Conservation (phyloP, 345 rosid species). For the Schrenkiella parvula region DNA sequence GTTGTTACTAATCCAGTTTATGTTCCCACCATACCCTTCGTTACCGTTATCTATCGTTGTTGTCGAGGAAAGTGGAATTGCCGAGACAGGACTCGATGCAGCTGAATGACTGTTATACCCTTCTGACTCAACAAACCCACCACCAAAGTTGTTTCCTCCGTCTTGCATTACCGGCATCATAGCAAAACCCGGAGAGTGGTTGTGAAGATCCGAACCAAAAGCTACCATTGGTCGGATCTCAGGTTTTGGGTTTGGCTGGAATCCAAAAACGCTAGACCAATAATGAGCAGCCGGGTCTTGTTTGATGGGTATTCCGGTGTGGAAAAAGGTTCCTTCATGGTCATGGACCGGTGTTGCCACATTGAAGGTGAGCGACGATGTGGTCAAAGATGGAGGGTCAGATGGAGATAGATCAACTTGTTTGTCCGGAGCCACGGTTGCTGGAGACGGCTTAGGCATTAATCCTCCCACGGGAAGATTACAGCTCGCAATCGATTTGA, state of each 20-base stretch:
- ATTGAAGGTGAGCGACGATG: slow-evolving; percentile 44
- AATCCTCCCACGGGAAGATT: slow-evolving; percentile 86
- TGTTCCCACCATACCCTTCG: slow-evolving; percentile 45
- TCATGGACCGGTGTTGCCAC: slow-evolving; percentile 41
- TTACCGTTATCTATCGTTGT: slow-evolving; percentile 24
- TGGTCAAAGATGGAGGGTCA: slow-evolving; percentile 41
- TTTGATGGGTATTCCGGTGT: slow-evolving; percentile 62
- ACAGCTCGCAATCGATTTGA: slow-evolving; percentile 76
- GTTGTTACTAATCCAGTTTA: slow-evolving; percentile 40
- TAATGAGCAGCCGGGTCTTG: slow-evolving; percentile 51
- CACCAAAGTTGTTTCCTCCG: slow-evolving; percentile 31
- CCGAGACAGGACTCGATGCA: slow-evolving; percentile 12
- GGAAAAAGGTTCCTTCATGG: slow-evolving; percentile 31
- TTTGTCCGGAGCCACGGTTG: background rate
- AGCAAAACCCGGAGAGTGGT: slow-evolving; percentile 6
- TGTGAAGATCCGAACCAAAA: slow-evolving; percentile 23
- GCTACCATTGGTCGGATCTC: slow-evolving; percentile 8
- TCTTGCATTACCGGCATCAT: slow-evolving; percentile 32
- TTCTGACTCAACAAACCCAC: slow-evolving; percentile 35
- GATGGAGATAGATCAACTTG: slow-evolving; percentile 27
- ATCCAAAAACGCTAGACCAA: slow-evolving; percentile 60
- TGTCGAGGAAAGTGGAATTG: slow-evolving; percentile 42
- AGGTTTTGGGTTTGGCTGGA: slow-evolving; percentile 22
- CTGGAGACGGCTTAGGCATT: slow-evolving; percentile 10
- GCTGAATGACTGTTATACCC: slow-evolving; percentile 28